Conservation (phyloP, 148 eudicot genomes). For the Hydrangea macrophylla region DNA sequence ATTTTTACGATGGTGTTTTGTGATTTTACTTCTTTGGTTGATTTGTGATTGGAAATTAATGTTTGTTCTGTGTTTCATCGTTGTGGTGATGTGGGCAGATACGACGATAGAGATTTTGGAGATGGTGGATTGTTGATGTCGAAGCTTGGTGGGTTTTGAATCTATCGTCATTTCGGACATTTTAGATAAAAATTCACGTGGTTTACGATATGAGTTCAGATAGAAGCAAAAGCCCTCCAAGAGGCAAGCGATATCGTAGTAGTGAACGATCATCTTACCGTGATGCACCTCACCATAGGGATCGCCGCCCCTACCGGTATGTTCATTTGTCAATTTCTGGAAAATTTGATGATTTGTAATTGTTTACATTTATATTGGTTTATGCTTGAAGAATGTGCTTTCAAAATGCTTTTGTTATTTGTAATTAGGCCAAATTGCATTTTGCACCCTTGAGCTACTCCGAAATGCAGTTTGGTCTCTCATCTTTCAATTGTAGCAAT, state of each 20-base stretch:
- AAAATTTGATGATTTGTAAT: background rate
- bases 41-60: background rate
- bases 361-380: background rate
- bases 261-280: constrained; percentile 44
- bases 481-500: too few species aligned
- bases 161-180: background rate
- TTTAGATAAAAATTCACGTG: constrained; percentile 8
- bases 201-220: constrained; percentile 20
- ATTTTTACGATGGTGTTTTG: too few species aligned
- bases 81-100: constrained; percentile 13
- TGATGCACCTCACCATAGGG: constrained; percentile 59
- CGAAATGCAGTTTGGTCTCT: too few species aligned
- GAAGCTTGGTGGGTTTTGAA: background rate
- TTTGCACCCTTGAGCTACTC: too few species aligned
- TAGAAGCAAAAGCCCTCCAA: constrained; percentile 23
- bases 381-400: background rate
- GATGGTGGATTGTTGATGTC: constrained; percentile 1
- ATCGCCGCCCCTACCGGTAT: constrained; percentile 35
- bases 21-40: too few species aligned
- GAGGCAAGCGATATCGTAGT: constrained; percentile 32
- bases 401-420: background rate
- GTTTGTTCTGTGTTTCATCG: background rate
- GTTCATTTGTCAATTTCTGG: background rate
- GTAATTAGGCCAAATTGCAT: background rate
- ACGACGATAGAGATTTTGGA: background rate